Conservation (phyloP, 2,329 filamentous ascomycete species). For the Arthrobotrys conoides region DNA sequence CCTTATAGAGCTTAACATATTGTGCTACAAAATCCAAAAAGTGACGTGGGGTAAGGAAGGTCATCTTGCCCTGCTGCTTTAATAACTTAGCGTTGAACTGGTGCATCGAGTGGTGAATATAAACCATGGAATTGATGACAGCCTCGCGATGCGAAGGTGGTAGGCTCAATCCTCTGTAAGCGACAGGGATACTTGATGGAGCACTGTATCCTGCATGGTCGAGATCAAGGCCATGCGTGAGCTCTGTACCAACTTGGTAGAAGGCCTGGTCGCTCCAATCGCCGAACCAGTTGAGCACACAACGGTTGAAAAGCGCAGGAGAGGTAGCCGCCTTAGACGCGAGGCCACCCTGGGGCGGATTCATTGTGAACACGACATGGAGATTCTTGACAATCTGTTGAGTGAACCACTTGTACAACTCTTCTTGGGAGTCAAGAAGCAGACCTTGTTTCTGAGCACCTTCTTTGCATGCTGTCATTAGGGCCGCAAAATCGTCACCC, state of each 20-base stretch:
- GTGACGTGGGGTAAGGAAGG: conserved; percentile 94
- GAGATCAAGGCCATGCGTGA: conserved; percentile 95
- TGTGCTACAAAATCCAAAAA: conserved; percentile 98
- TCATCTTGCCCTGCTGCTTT: conserved; percentile 92
- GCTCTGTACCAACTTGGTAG: conserved; percentile 95
- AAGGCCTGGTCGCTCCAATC: conserved; percentile 99
- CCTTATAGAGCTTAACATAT: conserved; percentile 96
- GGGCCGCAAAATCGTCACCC: conserved; percentile 96
- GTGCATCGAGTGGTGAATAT: conserved; percentile 95
- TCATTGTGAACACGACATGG: conserved; percentile 99
- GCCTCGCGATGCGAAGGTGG: conserved; percentile 92
- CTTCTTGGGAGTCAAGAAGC: conserved; percentile 95
- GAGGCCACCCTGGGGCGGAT: conserved; percentile 93
- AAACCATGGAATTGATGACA: conserved; percentile 98
- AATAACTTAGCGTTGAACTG: conserved; percentile 88
- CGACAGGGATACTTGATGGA: conserved; percentile 91
- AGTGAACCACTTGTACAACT: conserved; percentile 99
- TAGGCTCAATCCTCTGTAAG: conserved; percentile 85
- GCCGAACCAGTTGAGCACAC: conserved; percentile 99
- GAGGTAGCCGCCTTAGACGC: conserved; percentile 97
- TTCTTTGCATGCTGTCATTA: conserved; percentile 99
- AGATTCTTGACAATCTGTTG: conserved; percentile 99
- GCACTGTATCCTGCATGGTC: conserved; percentile 88
- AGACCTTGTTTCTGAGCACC: conserved; percentile 95
- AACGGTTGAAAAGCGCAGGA: conserved; percentile 98